A percentile compares a stretch with the other conserved stretches of the same genome.
phyloP scores from a whole-genome alignment of 805 yeast genomes.

The Spencermartinsiella europaea region DNA sequence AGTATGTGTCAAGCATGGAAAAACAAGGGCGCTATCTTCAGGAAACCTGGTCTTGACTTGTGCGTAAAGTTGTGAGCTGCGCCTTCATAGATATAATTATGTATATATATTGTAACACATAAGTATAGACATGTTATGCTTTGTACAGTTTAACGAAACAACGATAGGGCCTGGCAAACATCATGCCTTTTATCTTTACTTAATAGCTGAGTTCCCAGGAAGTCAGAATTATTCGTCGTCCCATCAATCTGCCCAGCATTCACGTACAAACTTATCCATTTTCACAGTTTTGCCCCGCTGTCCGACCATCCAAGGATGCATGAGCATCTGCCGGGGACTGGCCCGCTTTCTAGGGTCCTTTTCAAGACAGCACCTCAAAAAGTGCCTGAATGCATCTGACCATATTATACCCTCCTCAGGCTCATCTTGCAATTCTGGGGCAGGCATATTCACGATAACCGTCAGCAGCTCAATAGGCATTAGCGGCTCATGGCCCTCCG shows the following conservation, averaged over 20 bases:
- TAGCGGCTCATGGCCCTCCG: constrained; percentile 46
- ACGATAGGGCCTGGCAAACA: too few species aligned
- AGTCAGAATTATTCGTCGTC: too few species aligned
- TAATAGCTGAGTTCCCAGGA: too few species aligned
- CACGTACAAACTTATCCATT: constrained; percentile 79
- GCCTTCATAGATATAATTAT: not conserved
- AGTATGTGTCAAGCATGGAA: constrained; percentile 57
- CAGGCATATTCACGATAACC: constrained; percentile 67
- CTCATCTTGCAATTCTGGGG: constrained; percentile 75
- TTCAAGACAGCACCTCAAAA: constrained; percentile 71
- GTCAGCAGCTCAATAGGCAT: constrained; percentile 83
- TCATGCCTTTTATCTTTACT: too few species aligned
- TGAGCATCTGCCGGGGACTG: constrained; percentile 86
- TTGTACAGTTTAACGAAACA: too few species aligned
- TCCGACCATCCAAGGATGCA: constrained; percentile 88
- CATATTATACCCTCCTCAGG: constrained; percentile 71
- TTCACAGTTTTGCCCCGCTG: constrained; percentile 67
- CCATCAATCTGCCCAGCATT: constrained; percentile 51
- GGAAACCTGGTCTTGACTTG: constrained; percentile 80
- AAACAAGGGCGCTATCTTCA: constrained; percentile 64
- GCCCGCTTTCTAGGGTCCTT: constrained; percentile 80
- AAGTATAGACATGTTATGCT: too few species aligned
- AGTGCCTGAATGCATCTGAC: constrained; percentile 79
- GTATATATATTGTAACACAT: not conserved
- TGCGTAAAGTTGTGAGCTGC: too few species aligned